These are phyloP conservation scores for Areca catechu DNA, from an alignment of 176 grass and related monocot genomes.

Conservation along the genomic window DNA sequence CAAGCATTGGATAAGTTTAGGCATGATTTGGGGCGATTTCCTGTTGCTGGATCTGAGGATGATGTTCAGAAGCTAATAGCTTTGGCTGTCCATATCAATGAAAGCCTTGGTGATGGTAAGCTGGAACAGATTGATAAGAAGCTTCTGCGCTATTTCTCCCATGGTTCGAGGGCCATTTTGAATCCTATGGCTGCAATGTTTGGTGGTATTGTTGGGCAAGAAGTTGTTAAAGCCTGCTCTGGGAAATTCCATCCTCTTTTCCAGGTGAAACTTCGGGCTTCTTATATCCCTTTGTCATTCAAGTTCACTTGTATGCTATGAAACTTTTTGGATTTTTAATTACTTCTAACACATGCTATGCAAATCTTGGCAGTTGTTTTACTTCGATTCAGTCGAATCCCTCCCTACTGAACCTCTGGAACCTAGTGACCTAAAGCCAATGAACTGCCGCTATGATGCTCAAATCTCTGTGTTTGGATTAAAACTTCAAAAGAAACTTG, in stretches of 20 bases:
- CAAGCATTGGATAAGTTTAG: conserved; percentile 87
- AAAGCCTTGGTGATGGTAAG: conserved; percentile 46
- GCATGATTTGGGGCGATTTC: conserved; percentile 48
- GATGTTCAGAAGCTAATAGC: conserved; percentile 53
- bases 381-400: conserved; percentile 92
- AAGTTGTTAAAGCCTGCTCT: conserved; percentile 87
- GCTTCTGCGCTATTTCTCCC: conserved; percentile 56
- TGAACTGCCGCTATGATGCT: conserved; percentile 69
- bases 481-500: conserved; percentile 69
- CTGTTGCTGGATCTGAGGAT: conserved; percentile 56
- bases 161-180: conserved; percentile 70
- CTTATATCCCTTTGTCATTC: neutral
- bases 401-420: conserved; percentile 70
- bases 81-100: conserved; percentile 55
- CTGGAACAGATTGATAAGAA: conserved; percentile 66
- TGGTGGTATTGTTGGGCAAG: conserved; percentile 87
- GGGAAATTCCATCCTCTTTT: conserved; percentile 93
- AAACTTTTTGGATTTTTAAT: neutral
- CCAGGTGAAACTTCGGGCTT: conserved; percentile 38
- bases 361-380: conserved; percentile 70
- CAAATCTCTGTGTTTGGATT: conserved; percentile 83
- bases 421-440: conserved; percentile 44
- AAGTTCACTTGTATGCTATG: neutral
- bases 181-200: conserved; percentile 96
- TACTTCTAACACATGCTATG: neutral